Conservation (phyloP, 1,284 basidiomycete genomes). For the Cryptococcus amylolentus region DNA sequence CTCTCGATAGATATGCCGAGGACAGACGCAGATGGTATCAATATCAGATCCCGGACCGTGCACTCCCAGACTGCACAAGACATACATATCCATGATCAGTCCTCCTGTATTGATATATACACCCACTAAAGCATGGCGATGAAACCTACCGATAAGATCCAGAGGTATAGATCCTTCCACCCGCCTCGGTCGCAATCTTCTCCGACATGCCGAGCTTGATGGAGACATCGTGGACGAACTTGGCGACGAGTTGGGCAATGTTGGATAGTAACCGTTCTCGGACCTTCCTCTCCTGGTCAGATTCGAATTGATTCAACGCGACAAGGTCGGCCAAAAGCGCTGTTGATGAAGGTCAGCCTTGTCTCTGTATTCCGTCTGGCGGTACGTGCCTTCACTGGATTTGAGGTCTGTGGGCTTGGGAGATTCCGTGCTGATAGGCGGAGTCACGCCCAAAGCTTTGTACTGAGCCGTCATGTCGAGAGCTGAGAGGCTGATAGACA, state of each 20-base stretch:
- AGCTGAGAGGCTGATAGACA: background rate
- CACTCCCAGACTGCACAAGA: conserved; percentile 65
- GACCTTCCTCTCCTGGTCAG: conserved; percentile 78
- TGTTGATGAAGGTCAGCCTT: conserved; percentile 9
- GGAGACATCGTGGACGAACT: conserved; percentile 85
- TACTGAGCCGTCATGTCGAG: background rate
- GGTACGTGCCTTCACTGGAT: conserved; percentile 75
- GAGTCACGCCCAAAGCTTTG: conserved; percentile 59
- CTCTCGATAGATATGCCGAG: conserved; percentile 89
- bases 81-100: background rate
- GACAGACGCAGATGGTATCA: conserved; percentile 97
- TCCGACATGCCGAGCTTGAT: conserved; percentile 78
- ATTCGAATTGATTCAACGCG: conserved; percentile 83
- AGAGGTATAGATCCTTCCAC: conserved; percentile 98
- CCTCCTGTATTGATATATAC: background rate
- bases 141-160: conserved; percentile 72
- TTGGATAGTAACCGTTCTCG: conserved; percentile 91
- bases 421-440: conserved; percentile 80
- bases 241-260: conserved; percentile 83
- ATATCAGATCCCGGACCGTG: conserved; percentile 97
- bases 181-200: conserved; percentile 75
- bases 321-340: conserved; percentile 70
- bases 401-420: conserved; percentile 63
- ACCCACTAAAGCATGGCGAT: too few species aligned
- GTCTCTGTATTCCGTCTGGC: background rate